phyloP scores from a whole-genome alignment of 1,284 basidiomycete species.

The Ustilago lituana region DNA sequence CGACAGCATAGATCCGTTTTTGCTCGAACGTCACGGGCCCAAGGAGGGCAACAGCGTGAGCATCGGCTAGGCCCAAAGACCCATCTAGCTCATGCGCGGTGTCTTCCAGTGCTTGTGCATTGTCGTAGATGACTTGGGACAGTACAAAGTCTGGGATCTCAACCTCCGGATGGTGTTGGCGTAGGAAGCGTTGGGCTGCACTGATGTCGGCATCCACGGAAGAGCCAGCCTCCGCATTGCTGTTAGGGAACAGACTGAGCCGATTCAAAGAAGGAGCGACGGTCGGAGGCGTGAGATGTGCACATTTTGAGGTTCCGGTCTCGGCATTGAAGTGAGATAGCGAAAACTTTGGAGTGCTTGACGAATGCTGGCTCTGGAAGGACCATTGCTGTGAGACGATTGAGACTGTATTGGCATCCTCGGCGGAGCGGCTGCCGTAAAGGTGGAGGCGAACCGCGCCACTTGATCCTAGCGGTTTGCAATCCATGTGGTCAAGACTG shows the following conservation, averaged over 20 bases:
- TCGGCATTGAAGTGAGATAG: not conserved
- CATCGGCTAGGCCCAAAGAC: constrained; percentile 21
- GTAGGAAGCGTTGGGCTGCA: constrained; percentile 28
- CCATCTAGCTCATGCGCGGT: constrained; percentile 17
- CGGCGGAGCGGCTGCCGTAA: constrained; percentile 10
- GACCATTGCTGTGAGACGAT: constrained; percentile 28
- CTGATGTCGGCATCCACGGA: constrained; percentile 38
- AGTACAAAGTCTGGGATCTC: constrained; percentile 32
- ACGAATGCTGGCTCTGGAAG: constrained; percentile 3
- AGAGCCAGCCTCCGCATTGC: constrained; percentile 10
- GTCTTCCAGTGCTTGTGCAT: constrained; percentile 12
- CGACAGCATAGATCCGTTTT: constrained; percentile 7
- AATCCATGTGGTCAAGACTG: too few species aligned
- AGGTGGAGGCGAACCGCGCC: constrained; percentile 28
- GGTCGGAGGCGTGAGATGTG: constrained; percentile 19
- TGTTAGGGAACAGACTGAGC: constrained; percentile 15
- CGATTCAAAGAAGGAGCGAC: not conserved
- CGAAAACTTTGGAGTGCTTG: not conserved
- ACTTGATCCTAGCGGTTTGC: constrained; percentile 31
- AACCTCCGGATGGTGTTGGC: constrained; percentile 19
- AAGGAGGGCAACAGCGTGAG: constrained; percentile 30
- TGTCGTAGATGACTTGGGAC: constrained; percentile 23
- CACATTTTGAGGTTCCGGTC: not conserved
- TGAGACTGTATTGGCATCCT: not conserved
- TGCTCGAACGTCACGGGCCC: constrained; percentile 14